Evolutionary conservation across 1,139 yeast species (phyloP).

Genomic region (Kodamaea plutei): DNA sequence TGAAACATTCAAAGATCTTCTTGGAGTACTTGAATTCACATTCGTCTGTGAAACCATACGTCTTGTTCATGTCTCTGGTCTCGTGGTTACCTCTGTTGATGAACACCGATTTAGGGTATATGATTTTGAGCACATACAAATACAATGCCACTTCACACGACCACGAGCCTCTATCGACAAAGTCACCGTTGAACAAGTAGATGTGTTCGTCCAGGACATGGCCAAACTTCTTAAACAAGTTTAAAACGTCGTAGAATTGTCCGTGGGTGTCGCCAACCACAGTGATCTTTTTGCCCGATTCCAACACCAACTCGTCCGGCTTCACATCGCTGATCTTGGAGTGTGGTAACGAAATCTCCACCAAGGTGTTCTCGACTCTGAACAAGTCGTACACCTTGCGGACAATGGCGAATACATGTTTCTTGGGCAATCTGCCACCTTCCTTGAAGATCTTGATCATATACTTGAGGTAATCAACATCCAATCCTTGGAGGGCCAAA

Average conservation of each 20-base stretch:
- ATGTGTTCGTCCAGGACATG: conserved; percentile 62
- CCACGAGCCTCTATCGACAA: conserved; percentile 98
- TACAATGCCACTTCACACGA: conserved; percentile 92
- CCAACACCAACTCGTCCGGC: conserved; percentile 20
- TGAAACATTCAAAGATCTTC: conserved; percentile 76
- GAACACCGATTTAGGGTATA: conserved; percentile 69
- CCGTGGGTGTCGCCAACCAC: conserved; percentile 99
- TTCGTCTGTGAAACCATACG: conserved; percentile 95
- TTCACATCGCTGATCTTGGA: conserved; percentile 19
- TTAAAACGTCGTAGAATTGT: conserved; percentile 84
- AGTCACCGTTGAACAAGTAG: conserved; percentile 92
- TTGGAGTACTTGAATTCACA: conserved; percentile 87
- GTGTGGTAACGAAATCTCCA: conserved; percentile 56
- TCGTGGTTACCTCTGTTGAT: conserved; percentile 96
- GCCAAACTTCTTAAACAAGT: conserved; percentile 74
- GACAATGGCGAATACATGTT: conserved; percentile 79
- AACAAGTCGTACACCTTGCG: conserved; percentile 68
- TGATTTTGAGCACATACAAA: conserved; percentile 71
- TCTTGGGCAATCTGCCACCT: conserved; percentile 73
- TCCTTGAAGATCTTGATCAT: conserved; percentile 67
- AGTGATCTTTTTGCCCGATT: conserved; percentile 49
- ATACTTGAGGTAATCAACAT: conserved; percentile 51
- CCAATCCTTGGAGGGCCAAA: conserved; percentile 30
- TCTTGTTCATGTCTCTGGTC: conserved; percentile 93
- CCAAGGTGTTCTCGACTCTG: conserved; percentile 65